phyloP scores from a whole-genome alignment of 2,329 filamentous ascomycete genomes.

The Talaromyces atroroseus region DNA sequence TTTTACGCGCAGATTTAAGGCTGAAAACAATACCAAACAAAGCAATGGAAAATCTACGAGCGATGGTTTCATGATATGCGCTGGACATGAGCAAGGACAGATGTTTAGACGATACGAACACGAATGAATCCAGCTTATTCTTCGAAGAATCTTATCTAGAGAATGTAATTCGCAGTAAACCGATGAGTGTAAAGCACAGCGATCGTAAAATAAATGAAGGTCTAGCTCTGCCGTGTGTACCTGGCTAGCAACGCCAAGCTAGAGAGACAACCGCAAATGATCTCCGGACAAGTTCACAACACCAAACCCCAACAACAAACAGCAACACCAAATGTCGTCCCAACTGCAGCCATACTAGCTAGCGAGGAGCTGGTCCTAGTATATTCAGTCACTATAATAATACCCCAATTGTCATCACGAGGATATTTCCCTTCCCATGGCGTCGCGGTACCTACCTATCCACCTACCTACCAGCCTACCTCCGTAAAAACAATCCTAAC shows the following conservation, averaged over 20 bases:
- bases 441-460: conserved; percentile 14
- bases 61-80: background rate
- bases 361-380: background rate
- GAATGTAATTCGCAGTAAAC: too few species aligned
- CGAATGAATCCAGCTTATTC: too few species aligned
- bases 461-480: background rate
- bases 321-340: background rate
- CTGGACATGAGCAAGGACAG: too few species aligned
- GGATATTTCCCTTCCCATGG: background rate
- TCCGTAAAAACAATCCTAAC: background rate
- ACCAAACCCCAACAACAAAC: conserved; percentile 14
- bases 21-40: background rate
- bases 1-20: too few species aligned
- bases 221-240: too few species aligned
- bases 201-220: too few species aligned
- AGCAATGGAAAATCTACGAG: background rate
- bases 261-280: conserved; percentile 11
- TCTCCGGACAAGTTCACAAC: conserved; percentile 33
- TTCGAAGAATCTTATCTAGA: too few species aligned
- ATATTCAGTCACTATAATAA: background rate
- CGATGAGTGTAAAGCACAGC: too few species aligned
- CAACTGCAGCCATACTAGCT: background rate
- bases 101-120: too few species aligned
- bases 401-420: too few species aligned
- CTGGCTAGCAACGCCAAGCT: conserved; percentile 2